Evolutionary conservation across 352 stramenopile species (phyloP).

Genomic region (Phytophthora niederhauseri): DNA sequence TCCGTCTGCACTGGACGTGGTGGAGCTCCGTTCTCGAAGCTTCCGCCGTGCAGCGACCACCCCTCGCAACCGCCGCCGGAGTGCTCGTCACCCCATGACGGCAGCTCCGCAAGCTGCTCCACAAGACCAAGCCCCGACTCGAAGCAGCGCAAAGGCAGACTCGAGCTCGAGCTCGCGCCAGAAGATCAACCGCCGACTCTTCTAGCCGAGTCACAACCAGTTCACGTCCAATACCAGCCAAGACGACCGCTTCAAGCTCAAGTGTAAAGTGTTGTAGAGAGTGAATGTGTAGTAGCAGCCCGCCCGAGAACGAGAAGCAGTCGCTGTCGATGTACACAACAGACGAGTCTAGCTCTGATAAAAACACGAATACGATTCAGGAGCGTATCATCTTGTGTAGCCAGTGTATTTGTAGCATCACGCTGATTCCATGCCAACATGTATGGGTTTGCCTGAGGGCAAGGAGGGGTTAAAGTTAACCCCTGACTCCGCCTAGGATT

Average conservation of each 20-base stretch:
- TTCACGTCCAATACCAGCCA: neutral
- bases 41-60: constrained; percentile 16
- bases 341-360: neutral
- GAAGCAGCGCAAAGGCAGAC: neutral
- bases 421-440: too few relatives aligned
- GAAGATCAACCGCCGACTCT: constrained; percentile 39
- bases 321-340: neutral
- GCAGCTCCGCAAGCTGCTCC: neutral
- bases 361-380: neutral
- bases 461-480: too few relatives aligned
- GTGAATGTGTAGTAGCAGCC: neutral
- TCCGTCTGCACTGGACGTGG: neutral
- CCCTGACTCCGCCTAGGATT: neutral
- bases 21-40: neutral
- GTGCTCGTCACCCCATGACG: neutral
- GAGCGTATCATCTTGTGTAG: neutral
- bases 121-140: neutral
- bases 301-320: neutral
- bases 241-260: neutral
- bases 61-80: constrained; percentile 13
- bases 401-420: too few relatives aligned
- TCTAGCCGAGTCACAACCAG: neutral
- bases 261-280: neutral
- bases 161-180: constrained; percentile 24
- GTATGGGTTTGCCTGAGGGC: too few relatives aligned